These are phyloP conservation scores for Cercospora nicotianae DNA, from an alignment of 2,329 filamentous ascomycete genomes.

Conservation along the genomic window DNA sequence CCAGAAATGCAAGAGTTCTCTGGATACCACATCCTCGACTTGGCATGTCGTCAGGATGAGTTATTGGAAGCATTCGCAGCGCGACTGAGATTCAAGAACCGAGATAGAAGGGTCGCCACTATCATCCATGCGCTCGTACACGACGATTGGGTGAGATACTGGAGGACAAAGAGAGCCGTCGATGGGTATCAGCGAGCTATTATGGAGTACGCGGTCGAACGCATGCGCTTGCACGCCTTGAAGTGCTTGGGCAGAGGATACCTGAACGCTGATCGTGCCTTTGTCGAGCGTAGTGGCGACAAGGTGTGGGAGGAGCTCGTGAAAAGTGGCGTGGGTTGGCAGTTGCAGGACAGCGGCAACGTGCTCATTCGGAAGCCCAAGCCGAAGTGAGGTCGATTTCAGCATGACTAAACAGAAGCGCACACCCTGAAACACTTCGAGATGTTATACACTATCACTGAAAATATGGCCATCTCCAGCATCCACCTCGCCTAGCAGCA, in stretches of 20 bases:
- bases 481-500: neutral
- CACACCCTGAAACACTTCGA: neutral
- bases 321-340: slow-evolving; percentile 79
- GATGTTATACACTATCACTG: neutral
- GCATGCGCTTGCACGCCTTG: slow-evolving; percentile 72
- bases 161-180: slow-evolving; percentile 66
- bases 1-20: slow-evolving; percentile 77
- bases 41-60: slow-evolving; percentile 79
- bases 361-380: slow-evolving; percentile 73
- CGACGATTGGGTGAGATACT: slow-evolving; percentile 81
- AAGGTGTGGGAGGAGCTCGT: slow-evolving; percentile 71
- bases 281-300: slow-evolving; percentile 68
- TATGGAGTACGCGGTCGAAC: slow-evolving; percentile 76
- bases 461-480: neutral
- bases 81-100: slow-evolving; percentile 59
- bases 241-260: slow-evolving; percentile 87
- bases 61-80: slow-evolving; percentile 71
- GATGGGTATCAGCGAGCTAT: slow-evolving; percentile 78
- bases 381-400: slow-evolving; percentile 32
- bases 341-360: slow-evolving; percentile 63
- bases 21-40: slow-evolving; percentile 79
- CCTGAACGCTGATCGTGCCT: slow-evolving; percentile 66
- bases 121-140: slow-evolving; percentile 70
- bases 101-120: slow-evolving; percentile 67
- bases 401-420: neutral